Percentiles rank a stretch among this genome's conserved stretches.
Conservation (phyloP, 2,329 filamentous ascomycete genomes). For the Fusarium irregulare region DNA sequence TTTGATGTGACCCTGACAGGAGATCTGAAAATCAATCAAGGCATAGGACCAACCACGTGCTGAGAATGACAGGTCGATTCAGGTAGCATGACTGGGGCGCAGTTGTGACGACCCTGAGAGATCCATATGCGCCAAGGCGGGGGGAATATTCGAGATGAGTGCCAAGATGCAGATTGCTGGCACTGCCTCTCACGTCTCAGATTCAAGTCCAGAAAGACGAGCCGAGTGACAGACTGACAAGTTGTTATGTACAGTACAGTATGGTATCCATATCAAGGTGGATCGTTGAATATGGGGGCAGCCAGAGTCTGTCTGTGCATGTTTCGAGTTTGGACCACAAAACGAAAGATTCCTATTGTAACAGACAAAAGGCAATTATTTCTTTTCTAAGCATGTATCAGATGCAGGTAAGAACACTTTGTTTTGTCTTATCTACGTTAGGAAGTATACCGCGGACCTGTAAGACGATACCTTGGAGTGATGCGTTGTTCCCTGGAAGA, state of each 20-base stretch:
- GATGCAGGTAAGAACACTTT: background rate
- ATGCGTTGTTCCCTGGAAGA: background rate
- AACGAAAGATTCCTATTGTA: background rate
- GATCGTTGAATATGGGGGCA: background rate
- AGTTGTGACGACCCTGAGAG: constrained; percentile 24
- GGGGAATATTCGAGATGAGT: constrained; percentile 11
- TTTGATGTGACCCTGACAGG: background rate
- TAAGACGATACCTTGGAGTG: background rate
- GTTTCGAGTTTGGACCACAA: background rate
- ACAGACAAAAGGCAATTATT: background rate
- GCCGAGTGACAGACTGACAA: constrained; percentile 2
- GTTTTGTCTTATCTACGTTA: background rate
- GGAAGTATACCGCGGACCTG: background rate
- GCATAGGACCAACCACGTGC: constrained; percentile 20
- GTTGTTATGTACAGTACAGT: background rate
- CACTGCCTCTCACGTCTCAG: constrained; percentile 16
- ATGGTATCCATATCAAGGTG: background rate
- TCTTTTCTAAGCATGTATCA: background rate
- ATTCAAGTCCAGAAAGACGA: constrained; percentile 2
- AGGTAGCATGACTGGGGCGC: constrained; percentile 27
- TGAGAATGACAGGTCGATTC: constrained; percentile 27
- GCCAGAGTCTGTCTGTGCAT: background rate
- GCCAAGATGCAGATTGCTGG: constrained; percentile 26
- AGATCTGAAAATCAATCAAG: constrained; percentile 7
- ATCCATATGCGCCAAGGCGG: constrained; percentile 24